phyloP scores from a whole-genome alignment of 1,139 yeast genomes.

The Debaryomyces nepalensis region DNA sequence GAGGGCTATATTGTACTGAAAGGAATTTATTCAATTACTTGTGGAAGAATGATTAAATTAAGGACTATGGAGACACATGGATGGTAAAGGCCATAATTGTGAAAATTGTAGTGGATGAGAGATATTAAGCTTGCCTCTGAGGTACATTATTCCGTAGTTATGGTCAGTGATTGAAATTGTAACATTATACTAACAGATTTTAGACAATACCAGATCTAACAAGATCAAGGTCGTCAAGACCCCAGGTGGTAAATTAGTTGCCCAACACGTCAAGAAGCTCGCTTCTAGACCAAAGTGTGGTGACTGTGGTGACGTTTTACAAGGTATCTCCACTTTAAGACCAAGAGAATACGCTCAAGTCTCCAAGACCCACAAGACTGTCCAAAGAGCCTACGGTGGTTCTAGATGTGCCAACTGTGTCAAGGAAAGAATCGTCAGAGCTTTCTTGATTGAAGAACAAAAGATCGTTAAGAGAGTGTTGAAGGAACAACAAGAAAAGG shows the following conservation, averaged over 20 bases:
- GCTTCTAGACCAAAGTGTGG: constrained; percentile 99
- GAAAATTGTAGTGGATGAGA: no score
- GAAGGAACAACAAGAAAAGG: constrained; percentile 91
- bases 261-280: constrained; percentile 94
- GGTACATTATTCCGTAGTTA: neutral
- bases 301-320: constrained; percentile 92
- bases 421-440: constrained; percentile 98
- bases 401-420: constrained; percentile 98
- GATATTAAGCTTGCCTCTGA: no score
- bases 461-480: constrained; percentile 98
- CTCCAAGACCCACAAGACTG: constrained; percentile 96
- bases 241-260: constrained; percentile 98
- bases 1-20: no score
- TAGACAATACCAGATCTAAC: constrained; percentile 96
- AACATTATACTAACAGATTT: constrained; percentile 11
- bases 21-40: no score
- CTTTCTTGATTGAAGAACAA: constrained; percentile 99
- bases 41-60: no score
- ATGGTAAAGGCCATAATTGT: no score
- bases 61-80: no score
- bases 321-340: constrained; percentile 93
- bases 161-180: neutral
- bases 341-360: constrained; percentile 96
- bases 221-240: constrained; percentile 99
- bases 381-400: constrained; percentile 99